Conservation (phyloP, 2,329 filamentous ascomycete genomes). For the Diplodia scrobiculata region DNA sequence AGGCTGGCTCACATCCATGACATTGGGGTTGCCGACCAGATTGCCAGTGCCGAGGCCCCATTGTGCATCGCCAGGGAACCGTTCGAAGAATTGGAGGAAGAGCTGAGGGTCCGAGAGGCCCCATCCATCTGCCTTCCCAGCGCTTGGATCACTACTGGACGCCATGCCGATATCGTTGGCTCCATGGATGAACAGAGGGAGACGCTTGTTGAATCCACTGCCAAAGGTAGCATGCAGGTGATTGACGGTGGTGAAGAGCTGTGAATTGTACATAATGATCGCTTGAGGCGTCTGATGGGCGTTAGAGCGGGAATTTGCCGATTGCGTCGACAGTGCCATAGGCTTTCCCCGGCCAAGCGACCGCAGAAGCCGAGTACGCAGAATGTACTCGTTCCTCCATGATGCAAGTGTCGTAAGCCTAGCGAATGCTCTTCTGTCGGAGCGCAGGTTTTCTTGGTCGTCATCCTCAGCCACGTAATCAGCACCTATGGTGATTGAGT, state of each 20-base stretch:
- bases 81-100: conserved; percentile 76
- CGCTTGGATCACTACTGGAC: conserved; percentile 78
- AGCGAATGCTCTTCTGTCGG: conserved; percentile 77
- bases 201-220: conserved; percentile 66
- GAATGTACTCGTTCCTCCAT: conserved; percentile 93
- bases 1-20: conserved; percentile 85
- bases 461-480: conserved; percentile 51
- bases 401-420: conserved; percentile 81
- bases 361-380: conserved; percentile 79
- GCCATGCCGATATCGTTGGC: conserved; percentile 74
- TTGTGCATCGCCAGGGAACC: conserved; percentile 69
- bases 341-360: conserved; percentile 83
- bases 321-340: conserved; percentile 47
- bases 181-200: conserved; percentile 80
- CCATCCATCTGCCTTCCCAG: conserved; percentile 77
- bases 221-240: conserved; percentile 78
- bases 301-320: conserved; percentile 44
- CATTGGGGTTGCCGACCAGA: conserved; percentile 73
- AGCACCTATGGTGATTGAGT: conserved; percentile 52
- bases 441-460: conserved; percentile 55
- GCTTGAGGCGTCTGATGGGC: conserved; percentile 69
- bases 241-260: conserved; percentile 75
- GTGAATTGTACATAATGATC: conserved; percentile 82
- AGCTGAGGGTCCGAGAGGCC: conserved; percentile 74
- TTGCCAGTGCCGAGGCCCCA: conserved; percentile 80